These are phyloP conservation scores for Pythium sukuiense DNA, from an alignment of 352 stramenopile genomes.

Conservation along the genomic window DNA sequence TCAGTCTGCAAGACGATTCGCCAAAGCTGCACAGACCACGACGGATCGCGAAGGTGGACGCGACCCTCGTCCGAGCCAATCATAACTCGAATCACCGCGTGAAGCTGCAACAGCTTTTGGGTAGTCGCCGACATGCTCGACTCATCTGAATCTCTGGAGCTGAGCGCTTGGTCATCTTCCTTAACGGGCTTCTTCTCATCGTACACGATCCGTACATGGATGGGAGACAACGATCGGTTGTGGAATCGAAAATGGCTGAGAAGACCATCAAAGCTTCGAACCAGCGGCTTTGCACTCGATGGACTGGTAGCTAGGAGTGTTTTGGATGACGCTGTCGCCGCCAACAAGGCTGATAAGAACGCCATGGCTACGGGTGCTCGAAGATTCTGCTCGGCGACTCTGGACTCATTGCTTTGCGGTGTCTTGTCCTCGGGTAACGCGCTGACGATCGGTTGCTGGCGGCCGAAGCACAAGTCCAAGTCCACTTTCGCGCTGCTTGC, in stretches of 20 bases:
- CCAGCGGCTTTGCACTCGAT: not conserved
- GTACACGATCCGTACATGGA: constrained; percentile 91
- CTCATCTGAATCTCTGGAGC: not conserved
- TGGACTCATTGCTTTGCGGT: not conserved
- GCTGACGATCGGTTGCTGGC: constrained; percentile 13
- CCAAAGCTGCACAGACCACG: constrained; percentile 25
- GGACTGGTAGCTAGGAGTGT: constrained; percentile 4
- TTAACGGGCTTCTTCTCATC: constrained; percentile 63
- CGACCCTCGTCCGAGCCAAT: constrained; percentile 25
- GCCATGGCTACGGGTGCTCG: constrained; percentile 17
- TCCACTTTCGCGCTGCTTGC: constrained; percentile 36
- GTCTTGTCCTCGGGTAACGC: not conserved
- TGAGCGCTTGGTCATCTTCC: constrained; percentile 4
- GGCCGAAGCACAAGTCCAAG: constrained; percentile 60
- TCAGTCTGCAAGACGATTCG: constrained; percentile 12
- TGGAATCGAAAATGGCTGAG: constrained; percentile 89
- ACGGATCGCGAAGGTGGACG: constrained; percentile 16
- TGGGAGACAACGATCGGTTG: constrained; percentile 87
- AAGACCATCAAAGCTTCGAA: constrained; percentile 72
- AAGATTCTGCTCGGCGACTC: not conserved
- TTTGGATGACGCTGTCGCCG: constrained; percentile 3
- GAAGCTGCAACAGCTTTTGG: constrained; percentile 19
- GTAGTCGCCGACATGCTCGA: not conserved
- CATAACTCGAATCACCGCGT: constrained; percentile 21
- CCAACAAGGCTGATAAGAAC: constrained; percentile 16